Evolutionary conservation across 306 rosid genomes (phyloP).

Genomic region (Vicia sativa): DNA sequence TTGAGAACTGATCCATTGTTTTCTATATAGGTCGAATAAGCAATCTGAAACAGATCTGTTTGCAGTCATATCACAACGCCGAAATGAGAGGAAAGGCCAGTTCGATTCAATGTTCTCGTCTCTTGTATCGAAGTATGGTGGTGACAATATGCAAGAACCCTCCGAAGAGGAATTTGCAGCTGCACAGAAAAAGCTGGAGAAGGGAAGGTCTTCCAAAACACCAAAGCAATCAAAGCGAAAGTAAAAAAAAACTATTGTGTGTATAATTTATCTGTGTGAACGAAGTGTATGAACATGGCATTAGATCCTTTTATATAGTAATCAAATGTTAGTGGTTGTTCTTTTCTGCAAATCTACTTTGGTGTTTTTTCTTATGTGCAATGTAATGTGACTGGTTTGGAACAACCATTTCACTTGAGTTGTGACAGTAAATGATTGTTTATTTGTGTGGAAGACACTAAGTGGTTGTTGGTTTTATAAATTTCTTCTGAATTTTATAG

Average conservation of each 20-base stretch:
- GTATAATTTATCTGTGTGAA: slow-evolving; percentile 19
- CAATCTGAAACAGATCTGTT: slow-evolving; percentile 58
- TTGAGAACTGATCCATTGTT: slow-evolving; percentile 14
- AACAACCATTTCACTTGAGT: slow-evolving; percentile 20
- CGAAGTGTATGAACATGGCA: slow-evolving; percentile 8
- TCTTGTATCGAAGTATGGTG: slow-evolving; percentile 75
- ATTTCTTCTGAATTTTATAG: background rate
- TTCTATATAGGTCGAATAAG: slow-evolving; percentile 58
- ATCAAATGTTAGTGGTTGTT: slow-evolving; percentile 16
- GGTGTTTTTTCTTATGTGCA: slow-evolving; percentile 29
- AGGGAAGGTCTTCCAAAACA: slow-evolving; percentile 58
- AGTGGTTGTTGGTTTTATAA: background rate
- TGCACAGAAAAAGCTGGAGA: slow-evolving; percentile 69
- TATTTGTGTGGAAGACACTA: too few relatives aligned
- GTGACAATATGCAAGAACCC: slow-evolving; percentile 61
- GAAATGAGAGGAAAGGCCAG: slow-evolving; percentile 62
- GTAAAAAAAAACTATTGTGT: slow-evolving; percentile 39
- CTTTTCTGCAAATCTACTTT: slow-evolving; percentile 3
- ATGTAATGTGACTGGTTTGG: slow-evolving; percentile 23
- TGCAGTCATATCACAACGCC: slow-evolving; percentile 68
- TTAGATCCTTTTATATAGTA: slow-evolving; percentile 19
- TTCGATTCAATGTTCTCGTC: slow-evolving; percentile 80
- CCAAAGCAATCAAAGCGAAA: slow-evolving; percentile 65
- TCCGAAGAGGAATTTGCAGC: slow-evolving; percentile 88
- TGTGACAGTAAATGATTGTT: slow-evolving; percentile 13